These are phyloP conservation scores for Antitrichia curtipendula DNA, from an alignment of 225 moss, liverwort and hornwort genomes.

Conservation along the genomic window DNA sequence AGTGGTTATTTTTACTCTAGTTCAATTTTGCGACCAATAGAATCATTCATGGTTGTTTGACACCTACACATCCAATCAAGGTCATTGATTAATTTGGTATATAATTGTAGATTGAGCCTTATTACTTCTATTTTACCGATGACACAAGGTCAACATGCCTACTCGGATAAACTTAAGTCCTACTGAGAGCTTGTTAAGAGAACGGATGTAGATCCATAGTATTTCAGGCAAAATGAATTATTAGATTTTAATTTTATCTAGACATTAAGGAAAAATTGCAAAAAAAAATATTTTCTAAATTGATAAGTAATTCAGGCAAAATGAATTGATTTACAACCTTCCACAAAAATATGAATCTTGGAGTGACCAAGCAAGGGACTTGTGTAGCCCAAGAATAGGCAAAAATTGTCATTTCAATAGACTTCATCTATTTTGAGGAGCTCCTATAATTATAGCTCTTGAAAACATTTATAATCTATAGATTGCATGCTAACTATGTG, in stretches of 20 bases:
- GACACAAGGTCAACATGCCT: too few species aligned
- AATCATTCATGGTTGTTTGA: neutral
- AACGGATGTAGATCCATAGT: accelerated
- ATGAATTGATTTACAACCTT: too few species aligned
- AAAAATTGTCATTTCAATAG: too few species aligned
- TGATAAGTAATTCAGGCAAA: too few species aligned
- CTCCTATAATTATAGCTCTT: neutral
- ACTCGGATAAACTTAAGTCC: too few species aligned
- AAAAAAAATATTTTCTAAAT: too few species aligned
- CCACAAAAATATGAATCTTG: too few species aligned
- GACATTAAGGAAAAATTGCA: too few species aligned
- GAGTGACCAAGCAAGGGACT: accelerated
- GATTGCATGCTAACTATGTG: too few species aligned
- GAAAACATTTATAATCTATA: accelerated
- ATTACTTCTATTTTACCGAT: accelerated
- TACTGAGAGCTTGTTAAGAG: neutral
- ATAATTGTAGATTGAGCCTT: neutral
- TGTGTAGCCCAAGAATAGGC: too few species aligned
- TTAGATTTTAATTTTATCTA: too few species aligned
- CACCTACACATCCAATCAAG: accelerated
- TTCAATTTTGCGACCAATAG: neutral
- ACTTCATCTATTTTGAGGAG: neutral
- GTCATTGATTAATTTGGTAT: neutral
- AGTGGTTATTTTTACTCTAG: neutral
- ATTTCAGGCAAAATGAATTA: neutral